Conservation (phyloP, 352 stramenopile species). For the Pythium grandisporangium region DNA sequence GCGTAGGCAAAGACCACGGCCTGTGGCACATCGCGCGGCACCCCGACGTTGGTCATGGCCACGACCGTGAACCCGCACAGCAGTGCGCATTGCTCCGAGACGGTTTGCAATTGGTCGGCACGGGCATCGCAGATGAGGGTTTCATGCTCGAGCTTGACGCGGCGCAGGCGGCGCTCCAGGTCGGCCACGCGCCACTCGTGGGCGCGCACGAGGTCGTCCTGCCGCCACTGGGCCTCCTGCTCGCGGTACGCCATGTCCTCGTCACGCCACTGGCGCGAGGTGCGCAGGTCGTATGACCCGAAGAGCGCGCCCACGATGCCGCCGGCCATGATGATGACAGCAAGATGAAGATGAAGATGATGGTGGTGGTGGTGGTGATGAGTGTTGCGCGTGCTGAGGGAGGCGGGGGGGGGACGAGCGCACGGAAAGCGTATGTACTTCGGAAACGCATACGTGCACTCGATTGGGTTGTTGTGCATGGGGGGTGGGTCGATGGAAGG, state of each 20-base stretch:
- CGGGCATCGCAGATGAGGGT: conserved; percentile 49
- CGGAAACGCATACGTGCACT: no score
- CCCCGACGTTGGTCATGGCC: conserved; percentile 48
- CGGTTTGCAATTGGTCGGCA: conserved; percentile 56
- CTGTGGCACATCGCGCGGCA: conserved; percentile 19
- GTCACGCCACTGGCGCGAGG: conserved; percentile 67
- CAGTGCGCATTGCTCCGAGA: conserved; percentile 59
- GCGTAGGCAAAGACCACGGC: conserved; percentile 36
- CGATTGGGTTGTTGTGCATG: no score
- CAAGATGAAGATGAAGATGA: no score
- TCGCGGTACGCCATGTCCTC: conserved; percentile 58
- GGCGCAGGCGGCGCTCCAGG: conserved; percentile 52
- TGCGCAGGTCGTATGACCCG: conserved; percentile 69
- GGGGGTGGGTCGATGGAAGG: no score
- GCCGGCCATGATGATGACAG: no score
- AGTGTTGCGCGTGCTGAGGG: no score
- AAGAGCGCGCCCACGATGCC: conserved; percentile 60
- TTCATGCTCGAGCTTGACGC: conserved; percentile 59
- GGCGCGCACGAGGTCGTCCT: conserved; percentile 62
- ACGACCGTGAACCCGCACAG: conserved; percentile 64
- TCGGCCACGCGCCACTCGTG: conserved; percentile 60
- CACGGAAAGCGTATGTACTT: no score
- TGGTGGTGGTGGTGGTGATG: no score
- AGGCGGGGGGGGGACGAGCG: no score
- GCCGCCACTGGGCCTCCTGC: conserved; percentile 71